A percentile compares a stretch with the other conserved stretches of the same genome.
These are phyloP conservation scores for Camelina hispida DNA, from an alignment of 345 rosid genomes.

Conservation along the genomic window DNA sequence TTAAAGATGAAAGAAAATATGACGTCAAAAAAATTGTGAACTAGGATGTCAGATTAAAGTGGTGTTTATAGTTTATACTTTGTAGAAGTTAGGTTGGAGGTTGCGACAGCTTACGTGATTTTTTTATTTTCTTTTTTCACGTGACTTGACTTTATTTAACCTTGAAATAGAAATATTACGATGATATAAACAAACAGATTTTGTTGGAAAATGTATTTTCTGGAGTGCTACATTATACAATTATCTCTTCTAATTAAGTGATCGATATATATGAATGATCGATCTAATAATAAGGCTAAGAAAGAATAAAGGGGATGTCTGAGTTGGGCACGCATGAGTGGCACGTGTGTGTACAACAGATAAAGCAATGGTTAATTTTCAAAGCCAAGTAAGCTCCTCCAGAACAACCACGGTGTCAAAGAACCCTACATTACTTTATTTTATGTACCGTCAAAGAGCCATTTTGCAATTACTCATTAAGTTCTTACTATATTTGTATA, in stretches of 20 bases:
- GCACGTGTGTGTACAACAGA: constrained; percentile 35
- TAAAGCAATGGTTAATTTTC: constrained; percentile 32
- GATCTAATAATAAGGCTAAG: not conserved
- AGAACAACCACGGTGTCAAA: constrained; percentile 30
- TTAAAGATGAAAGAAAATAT: not conserved
- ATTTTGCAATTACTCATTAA: not conserved
- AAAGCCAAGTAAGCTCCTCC: constrained; percentile 42
- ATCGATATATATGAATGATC: not conserved
- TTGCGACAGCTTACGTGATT: constrained; percentile 36
- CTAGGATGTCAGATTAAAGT: constrained; percentile 34
- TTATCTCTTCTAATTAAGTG: too few relatives aligned
- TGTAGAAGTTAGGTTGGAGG: constrained; percentile 37
- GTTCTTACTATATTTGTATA: not conserved
- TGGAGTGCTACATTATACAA: not conserved
- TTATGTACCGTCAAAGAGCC: constrained; percentile 24
- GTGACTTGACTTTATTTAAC: constrained; percentile 33
- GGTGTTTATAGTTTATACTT: constrained; percentile 21
- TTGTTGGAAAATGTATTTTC: not conserved
- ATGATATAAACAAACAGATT: not conserved
- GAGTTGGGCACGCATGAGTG: constrained; percentile 43
- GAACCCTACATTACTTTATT: constrained; percentile 18
- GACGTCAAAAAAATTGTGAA: constrained; percentile 38
- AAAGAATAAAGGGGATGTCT: constrained; percentile 1
- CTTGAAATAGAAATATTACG: constrained; percentile 10
- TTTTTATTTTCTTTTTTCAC: too few relatives aligned